A percentile compares a stretch with the other conserved stretches of the same genome.
These are phyloP conservation scores for Kingdonia uniflora DNA, from an alignment of 164 flowering plant genomes.

Conservation along the genomic window DNA sequence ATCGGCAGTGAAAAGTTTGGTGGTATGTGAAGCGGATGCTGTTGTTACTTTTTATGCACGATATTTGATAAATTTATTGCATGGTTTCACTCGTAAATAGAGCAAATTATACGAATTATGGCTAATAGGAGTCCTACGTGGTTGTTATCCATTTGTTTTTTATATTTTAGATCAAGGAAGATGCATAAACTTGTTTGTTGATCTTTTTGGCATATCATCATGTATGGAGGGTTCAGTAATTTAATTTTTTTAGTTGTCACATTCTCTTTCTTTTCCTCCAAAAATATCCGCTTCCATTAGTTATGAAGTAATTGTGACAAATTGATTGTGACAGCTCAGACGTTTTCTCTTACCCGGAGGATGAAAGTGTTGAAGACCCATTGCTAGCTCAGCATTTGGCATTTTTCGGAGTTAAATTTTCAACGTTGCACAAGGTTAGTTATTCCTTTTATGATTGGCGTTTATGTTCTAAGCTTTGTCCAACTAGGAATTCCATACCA, in stretches of 20 bases:
- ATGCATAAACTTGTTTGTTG: not conserved
- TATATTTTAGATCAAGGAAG: not conserved
- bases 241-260: not conserved
- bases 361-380: constrained; percentile 88
- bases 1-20: too few relatives aligned
- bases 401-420: constrained; percentile 91
- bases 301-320: constrained; percentile 19
- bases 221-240: too few relatives aligned
- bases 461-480: too few relatives aligned
- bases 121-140: too few relatives aligned
- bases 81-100: too few relatives aligned
- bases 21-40: too few relatives aligned
- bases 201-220: too few relatives aligned
- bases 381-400: constrained; percentile 84
- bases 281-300: not conserved
- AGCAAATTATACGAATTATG: too few relatives aligned
- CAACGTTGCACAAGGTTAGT: constrained; percentile 83
- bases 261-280: not conserved
- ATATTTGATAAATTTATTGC: too few relatives aligned
- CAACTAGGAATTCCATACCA: too few relatives aligned
- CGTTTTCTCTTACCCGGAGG: constrained; percentile 95
- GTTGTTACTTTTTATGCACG: too few relatives aligned
- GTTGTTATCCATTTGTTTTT: too few relatives aligned
- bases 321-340: constrained; percentile 89
- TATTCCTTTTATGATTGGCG: not conserved